A percentile compares a stretch with the other conserved stretches of the same genome.
phyloP scores from a whole-genome alignment of 139 green algal species.

The Parachlorella kessleri region DNA sequence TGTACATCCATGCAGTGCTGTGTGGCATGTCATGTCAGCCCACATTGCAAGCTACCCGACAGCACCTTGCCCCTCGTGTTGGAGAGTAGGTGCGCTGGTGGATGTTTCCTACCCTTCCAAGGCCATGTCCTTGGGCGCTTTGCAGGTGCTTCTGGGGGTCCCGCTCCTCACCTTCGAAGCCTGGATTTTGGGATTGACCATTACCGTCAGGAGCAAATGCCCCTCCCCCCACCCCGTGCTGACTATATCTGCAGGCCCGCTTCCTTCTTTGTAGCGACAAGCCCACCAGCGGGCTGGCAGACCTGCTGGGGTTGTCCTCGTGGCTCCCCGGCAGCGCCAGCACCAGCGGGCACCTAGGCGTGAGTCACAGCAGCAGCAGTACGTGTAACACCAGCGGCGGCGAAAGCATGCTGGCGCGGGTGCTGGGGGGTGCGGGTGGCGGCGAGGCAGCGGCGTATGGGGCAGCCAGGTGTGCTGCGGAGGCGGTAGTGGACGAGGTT shows the following conservation, averaged over 20 bases:
- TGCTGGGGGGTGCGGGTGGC: not conserved
- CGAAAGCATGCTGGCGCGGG: not conserved
- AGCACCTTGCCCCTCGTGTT: too few relatives aligned
- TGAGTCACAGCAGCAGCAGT: not conserved
- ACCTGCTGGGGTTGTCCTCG: constrained; percentile 20
- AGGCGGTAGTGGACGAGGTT: constrained; percentile 31
- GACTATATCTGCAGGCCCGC: constrained; percentile 24
- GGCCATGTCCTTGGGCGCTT: not conserved
- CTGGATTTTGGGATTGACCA: not conserved
- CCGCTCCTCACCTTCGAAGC: not conserved
- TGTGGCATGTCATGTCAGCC: too few relatives aligned
- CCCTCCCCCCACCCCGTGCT: not conserved
- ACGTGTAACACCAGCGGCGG: not conserved
- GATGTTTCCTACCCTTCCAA: not conserved
- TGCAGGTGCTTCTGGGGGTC: too few relatives aligned
- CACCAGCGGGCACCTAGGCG: not conserved
- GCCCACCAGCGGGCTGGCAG: constrained; percentile 10
- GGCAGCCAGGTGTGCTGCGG: not conserved
- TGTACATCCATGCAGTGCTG: too few relatives aligned
- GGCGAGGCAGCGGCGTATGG: constrained; percentile 7
- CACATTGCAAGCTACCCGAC: too few relatives aligned
- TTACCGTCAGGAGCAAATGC: not conserved
- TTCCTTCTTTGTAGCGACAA: constrained; percentile 42
- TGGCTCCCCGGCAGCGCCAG: not conserved
- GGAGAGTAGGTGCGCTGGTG: too few relatives aligned